Evolutionary conservation across 306 rosid species (phyloP), one percentile per base, ranked within the genome.

Genomic region (Leucaena leucocephala): DNA sequence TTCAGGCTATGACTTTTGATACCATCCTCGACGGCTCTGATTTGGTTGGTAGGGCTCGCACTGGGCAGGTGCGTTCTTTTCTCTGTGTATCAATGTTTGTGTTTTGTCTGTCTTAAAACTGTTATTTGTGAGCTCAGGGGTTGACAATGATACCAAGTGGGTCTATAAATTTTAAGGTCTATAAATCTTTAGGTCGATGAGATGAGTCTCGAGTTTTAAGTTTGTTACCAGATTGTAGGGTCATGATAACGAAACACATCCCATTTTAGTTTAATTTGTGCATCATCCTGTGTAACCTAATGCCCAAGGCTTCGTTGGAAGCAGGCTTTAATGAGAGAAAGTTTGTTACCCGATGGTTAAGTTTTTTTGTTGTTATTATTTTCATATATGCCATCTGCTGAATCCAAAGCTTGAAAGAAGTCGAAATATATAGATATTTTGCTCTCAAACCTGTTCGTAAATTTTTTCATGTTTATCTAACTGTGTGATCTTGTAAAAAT

Each of bases 21-120:
- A 86, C 85, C 36, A 59, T 92, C 3, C 82, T 88, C 13, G 92
- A 94, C 42, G 98, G 98, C 1, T 68, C 86, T 52, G 98, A 94
- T 85, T 75, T 94, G 90, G 97, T 94, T 17, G 98, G 98, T 48
- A 90, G 98, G 46, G 98, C 98, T 43, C 92, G 97, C 36, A 94
- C 98, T 0, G 98, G 98, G n/a, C 98, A 94, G 98, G 98, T 94
- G 59, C 72, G 83, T 21, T 67, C 0, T 36, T 43, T 68, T 42
- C 36, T 71, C 54, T n/a, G 52, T 21, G 35, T 35, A 0, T 38
- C 21, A 8, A 3, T 22, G 12, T 0, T 43, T 80, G 7, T 42
- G 3, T 40, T 14, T 8, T 67, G 13, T n/a, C 4, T 27, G 12
- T 33, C 33, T 33, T 22, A 1, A 58, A 22, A 7, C 8, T 75